Evolutionary conservation across 805 yeast genomes (phyloP), one percentile per base, ranked within the genome.

Genomic region (Kuraishia capsulata): DNA sequence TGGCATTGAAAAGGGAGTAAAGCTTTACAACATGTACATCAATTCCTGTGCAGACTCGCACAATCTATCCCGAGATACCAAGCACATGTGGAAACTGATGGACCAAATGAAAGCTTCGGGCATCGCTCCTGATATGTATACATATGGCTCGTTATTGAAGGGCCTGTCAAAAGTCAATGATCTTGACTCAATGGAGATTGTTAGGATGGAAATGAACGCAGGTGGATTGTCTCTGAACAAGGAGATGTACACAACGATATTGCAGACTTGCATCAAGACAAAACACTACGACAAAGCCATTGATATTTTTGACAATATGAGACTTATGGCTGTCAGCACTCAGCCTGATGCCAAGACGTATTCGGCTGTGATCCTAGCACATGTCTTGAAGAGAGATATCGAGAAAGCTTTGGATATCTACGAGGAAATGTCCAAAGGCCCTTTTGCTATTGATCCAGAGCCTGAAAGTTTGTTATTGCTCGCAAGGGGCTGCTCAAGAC

Each of bases 251-350:
- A 68, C 81, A 3, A 73, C 75, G 30, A 65, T 81, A 5, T 51
- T 85, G 31, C 78, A 79, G 43, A 66, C 84, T 19, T 75, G 81
- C 49, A 75, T 78, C 5, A 66, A 73, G 39, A 51, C 67, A 37
- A 61, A 52, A 41, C 71, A 73, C 39, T 74, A 67, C 43, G 55
- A 64, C 14, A 77, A 81, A 44, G 95, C 95, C 0, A 71, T 73
- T 40, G 77, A 77, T 33, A 64, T 84, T 2, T 92, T 92, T 58
- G 87, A 81, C 46, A 76, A 86, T 44, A 78, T 92, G 88, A 90
- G 87, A 53, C 90, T 85, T 54, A 56, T 81, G 46, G 76, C 92
- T 1, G 51, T 65, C 4, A 62, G 65, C 20, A 76, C 88, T 13
- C 69, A 74, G 36, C 96, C 97, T 0, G 82, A 78, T 35, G 50